Conservation (phyloP, 495 filamentous ascomycete species). For the Penicillium dipodomyicola region DNA sequence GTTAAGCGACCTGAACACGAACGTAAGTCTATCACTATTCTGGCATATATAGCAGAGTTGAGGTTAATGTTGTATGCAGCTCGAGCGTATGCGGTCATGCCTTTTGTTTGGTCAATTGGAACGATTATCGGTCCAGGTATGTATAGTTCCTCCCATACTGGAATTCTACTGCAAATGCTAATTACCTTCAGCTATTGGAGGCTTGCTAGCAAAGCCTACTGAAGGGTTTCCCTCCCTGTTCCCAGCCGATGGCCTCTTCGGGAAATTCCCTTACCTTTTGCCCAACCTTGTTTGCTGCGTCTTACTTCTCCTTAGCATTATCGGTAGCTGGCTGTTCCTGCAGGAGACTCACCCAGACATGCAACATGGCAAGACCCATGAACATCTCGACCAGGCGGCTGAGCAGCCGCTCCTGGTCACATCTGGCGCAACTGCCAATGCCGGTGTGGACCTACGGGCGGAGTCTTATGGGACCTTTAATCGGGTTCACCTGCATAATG, state of each 20-base stretch:
- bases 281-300: conserved; percentile 75
- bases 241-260: conserved; percentile 62
- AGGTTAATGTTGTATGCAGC: conserved; percentile 41
- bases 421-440: conserved; percentile 65
- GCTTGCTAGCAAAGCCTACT: conserved; percentile 71
- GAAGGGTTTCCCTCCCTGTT: conserved; percentile 65
- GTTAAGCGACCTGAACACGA: conserved; percentile 78
- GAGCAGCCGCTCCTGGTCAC: conserved; percentile 71
- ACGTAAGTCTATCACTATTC: conserved; percentile 52
- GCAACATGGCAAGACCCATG: conserved; percentile 56
- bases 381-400: conserved; percentile 50
- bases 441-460: conserved; percentile 65
- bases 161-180: conserved; percentile 14
- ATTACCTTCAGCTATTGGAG: conserved; percentile 60
- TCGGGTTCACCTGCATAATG: conserved; percentile 48
- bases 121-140: conserved; percentile 74
- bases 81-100: conserved; percentile 78
- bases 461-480: conserved; percentile 82
- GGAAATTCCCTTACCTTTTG: conserved; percentile 75
- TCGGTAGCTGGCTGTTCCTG: conserved; percentile 68
- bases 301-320: conserved; percentile 69
- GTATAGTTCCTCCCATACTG: conserved; percentile 14
- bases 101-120: conserved; percentile 83
- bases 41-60: conserved; percentile 13
- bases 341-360: conserved; percentile 81